A percentile compares a stretch with the other conserved stretches of the same genome.
Evolutionary conservation across 768 basidiomycete species (phyloP).

Genomic region (Kondoa subrosea): DNA sequence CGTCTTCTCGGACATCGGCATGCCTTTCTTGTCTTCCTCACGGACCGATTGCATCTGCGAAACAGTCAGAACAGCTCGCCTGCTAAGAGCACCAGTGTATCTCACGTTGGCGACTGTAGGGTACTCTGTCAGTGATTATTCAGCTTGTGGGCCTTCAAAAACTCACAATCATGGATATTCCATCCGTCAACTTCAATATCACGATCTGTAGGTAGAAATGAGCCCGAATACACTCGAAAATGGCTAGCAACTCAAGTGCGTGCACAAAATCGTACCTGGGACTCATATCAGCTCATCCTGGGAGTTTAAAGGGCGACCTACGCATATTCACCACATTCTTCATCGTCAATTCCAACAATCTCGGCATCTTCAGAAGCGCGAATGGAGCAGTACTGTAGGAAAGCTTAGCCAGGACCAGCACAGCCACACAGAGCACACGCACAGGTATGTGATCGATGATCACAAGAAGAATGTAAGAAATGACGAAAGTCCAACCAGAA

Average conservation of each 20-base stretch:
- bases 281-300: too few relatives aligned
- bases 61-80: neutral
- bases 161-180: neutral
- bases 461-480: constrained; percentile 41
- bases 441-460: constrained; percentile 37
- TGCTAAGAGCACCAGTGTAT: neutral
- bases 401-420: neutral
- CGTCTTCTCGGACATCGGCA: neutral
- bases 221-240: too few relatives aligned
- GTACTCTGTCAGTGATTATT: too few relatives aligned
- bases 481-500: constrained; percentile 38
- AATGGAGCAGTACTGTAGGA: constrained; percentile 41
- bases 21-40: neutral
- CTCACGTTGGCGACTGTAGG: neutral
- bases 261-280: too few relatives aligned
- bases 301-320: too few relatives aligned
- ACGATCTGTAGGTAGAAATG: neutral
- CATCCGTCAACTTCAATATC: neutral
- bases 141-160: too few relatives aligned
- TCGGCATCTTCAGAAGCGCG: constrained; percentile 39
- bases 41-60: neutral
- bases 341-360: constrained; percentile 36
- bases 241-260: too few relatives aligned
- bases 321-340: neutral
- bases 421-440: neutral